Percentiles rank a stretch among this genome's conserved stretches.
These are phyloP conservation scores for Fonticula alba DNA, from an alignment of 78 protist genomes.

Conservation along the genomic window DNA sequence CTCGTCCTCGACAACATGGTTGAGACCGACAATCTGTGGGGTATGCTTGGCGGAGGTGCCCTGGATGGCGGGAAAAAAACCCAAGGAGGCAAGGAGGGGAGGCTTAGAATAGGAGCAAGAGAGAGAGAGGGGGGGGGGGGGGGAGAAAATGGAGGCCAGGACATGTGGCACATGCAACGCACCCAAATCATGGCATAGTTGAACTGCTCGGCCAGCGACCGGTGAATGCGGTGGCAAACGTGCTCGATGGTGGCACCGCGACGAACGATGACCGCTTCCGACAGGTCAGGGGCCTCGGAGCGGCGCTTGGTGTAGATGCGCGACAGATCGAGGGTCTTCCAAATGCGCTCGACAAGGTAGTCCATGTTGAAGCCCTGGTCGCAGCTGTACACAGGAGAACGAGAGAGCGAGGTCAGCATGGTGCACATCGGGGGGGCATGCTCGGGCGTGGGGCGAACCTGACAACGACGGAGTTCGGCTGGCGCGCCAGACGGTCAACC, in stretches of 20 bases:
- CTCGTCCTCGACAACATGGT: constrained; percentile 82
- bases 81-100: too few species aligned
- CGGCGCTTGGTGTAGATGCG: constrained; percentile 88
- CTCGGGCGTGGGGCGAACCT: too few species aligned
- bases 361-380: constrained; percentile 80
- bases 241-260: constrained; percentile 41
- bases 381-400: not conserved
- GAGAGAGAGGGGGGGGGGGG: too few species aligned
- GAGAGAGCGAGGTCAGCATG: not conserved
- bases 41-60: constrained; percentile 40
- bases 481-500: constrained; percentile 18
- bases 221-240: constrained; percentile 77
- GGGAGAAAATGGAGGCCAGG: too few species aligned
- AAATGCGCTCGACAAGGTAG: constrained; percentile 63
- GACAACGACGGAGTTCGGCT: constrained; percentile 8
- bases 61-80: too few species aligned
- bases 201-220: constrained; percentile 53
- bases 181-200: constrained; percentile 95
- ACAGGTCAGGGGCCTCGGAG: constrained; percentile 2
- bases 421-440: not conserved
- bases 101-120: too few species aligned
- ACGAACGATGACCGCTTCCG: constrained; percentile 4
- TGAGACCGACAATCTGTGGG: constrained; percentile 73
- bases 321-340: constrained; percentile 74
- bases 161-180: too few species aligned